Percentiles rank a stretch among this genome's conserved stretches.
phyloP scores from a whole-genome alignment of 202 grass and related monocot genomes.

The Alloteropsis angusta region DNA sequence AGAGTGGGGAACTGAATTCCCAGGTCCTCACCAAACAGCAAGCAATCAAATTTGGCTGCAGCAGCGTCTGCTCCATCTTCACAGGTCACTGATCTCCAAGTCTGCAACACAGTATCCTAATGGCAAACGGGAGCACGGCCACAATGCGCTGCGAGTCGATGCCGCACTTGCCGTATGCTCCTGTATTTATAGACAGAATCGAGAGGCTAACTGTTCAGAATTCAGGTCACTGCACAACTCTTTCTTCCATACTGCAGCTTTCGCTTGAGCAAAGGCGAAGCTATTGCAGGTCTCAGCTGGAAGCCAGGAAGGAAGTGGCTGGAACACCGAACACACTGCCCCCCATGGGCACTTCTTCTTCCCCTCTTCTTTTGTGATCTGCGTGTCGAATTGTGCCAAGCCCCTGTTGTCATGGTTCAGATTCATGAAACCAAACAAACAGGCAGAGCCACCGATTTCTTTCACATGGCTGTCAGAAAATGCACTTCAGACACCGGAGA shows the following conservation, averaged over 20 bases:
- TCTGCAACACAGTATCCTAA: background rate
- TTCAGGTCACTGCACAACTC: background rate
- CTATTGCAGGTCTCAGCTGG: background rate
- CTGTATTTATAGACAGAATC: slow-evolving; percentile 30
- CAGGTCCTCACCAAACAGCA: slow-evolving; percentile 62
- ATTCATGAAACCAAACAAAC: background rate
- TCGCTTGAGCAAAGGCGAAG: too few relatives aligned
- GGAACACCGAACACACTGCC: background rate
- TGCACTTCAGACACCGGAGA: background rate
- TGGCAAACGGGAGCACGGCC: background rate
- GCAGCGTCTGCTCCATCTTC: slow-evolving; percentile 39
- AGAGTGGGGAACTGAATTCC: background rate
- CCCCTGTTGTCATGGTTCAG: background rate
- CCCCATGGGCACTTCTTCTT: background rate
- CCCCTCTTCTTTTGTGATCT: background rate
- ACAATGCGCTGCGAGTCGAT: background rate
- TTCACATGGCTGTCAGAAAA: background rate
- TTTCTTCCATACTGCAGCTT: too few relatives aligned
- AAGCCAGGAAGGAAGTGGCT: too few relatives aligned
- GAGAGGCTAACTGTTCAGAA: background rate
- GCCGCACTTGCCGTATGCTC: background rate
- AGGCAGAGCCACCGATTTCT: background rate
- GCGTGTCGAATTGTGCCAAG: background rate
- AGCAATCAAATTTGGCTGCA: slow-evolving; percentile 69
- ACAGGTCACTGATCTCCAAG: slow-evolving; percentile 19